Base-by-base conservation (phyloP, 768 basidiomycete species). In the Gymnopilus dilepis region DNA sequence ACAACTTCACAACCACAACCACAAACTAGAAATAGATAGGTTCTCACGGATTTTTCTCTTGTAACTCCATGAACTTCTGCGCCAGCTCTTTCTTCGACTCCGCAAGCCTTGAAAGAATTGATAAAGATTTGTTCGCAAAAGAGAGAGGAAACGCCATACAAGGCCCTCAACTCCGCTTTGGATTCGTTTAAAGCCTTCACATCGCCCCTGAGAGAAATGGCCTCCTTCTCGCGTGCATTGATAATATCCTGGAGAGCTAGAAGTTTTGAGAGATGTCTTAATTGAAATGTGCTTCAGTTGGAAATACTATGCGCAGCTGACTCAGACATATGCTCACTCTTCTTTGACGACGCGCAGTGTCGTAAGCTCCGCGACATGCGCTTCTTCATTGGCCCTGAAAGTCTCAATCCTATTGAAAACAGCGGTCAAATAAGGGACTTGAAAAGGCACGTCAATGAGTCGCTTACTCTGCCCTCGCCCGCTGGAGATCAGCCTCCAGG, bases 211-310 rank as follows among this genome's bases (percentile, higher is more conserved):
- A 70, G 37, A 0, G 58, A 34, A 4, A 64, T 34, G 22, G 71
- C 61, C 8, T 75, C 74, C 33, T 71, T 71, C 19, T 75, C 72
- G 1, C 68, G 66, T 15, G 62, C 38, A 38, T 69, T 70, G 52
- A 73, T 67, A 7, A 65, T 43, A 17, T 71, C 68, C 56, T 73
- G 73, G 7, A 70, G 47, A 8, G 63, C 61, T 15, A 70, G 58
- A 4, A 71, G 30, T n/a, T 63, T 69, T 8, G 65, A 64, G 17
- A 71, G 50, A 24, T 68, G 65, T 38, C 71, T 72, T n/a, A 31
- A 2, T 33, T 19, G 15, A n/a, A 56, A 30, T 7, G 17, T 30
- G 3, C 0, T 45, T 33, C 7, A 19, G 5, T 42, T 6, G 17
- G 1, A 56, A 15, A 47, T 17, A n/a, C n/a, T 7, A 24, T 13